Percentiles rank a stretch among this genome's conserved stretches.
Conservation (phyloP, 768 basidiomycete species). For the Ramaria sp. region DNA sequence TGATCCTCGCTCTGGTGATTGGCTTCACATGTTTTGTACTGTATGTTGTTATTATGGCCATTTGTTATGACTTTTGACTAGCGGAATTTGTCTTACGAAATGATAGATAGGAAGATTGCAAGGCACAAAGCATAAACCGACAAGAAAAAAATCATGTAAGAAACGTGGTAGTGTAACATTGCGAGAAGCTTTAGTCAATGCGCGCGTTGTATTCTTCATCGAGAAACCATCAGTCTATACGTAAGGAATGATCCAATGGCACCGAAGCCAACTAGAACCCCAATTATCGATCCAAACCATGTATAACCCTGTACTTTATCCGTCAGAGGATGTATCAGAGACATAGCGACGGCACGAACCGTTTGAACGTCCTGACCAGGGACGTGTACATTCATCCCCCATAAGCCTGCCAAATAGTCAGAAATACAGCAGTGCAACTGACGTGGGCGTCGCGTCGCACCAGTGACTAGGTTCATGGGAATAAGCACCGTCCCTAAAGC, state of each 20-base stretch:
- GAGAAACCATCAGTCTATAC: conserved; percentile 61
- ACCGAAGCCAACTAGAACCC: conserved; percentile 69
- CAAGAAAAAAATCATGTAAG: not conserved
- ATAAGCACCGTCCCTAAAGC: conserved; percentile 96
- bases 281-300: conserved; percentile 90
- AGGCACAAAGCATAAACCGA: not conserved
- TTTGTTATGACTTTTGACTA: not conserved
- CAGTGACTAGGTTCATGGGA: conserved; percentile 95
- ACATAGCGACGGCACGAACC: conserved; percentile 21
- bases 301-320: conserved; percentile 34
- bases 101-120: not conserved
- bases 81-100: not conserved
- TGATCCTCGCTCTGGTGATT: conserved; percentile 3
- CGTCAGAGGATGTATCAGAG: not conserved
- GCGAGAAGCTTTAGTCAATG: not conserved
- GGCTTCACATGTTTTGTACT: conserved; percentile 6
- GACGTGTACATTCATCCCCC: conserved; percentile 99
- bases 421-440: not conserved
- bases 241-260: conserved; percentile 70
- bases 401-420: conserved; percentile 44
- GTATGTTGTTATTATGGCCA: not conserved
- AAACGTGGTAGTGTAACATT: no score
- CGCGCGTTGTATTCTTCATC: conserved; percentile 5
- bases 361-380: conserved; percentile 59
- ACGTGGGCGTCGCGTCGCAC: conserved; percentile 29